phyloP scores from a whole-genome alignment of 495 filamentous ascomycete genomes.

The Penicillium daleae region DNA sequence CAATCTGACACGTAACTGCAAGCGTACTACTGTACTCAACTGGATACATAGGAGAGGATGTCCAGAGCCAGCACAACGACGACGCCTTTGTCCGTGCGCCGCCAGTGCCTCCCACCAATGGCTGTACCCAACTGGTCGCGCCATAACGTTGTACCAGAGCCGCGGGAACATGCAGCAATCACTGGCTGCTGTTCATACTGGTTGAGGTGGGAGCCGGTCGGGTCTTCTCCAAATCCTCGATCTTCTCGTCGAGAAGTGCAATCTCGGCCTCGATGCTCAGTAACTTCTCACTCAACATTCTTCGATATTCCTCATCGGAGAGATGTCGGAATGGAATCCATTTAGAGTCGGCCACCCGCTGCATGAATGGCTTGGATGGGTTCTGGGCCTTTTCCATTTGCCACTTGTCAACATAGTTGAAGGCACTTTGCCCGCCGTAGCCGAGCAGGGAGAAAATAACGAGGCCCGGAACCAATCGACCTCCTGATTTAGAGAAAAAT shows the following conservation, averaged over 20 bases:
- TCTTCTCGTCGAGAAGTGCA: slow-evolving; percentile 82
- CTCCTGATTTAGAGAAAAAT: slow-evolving; percentile 33
- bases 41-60: neutral
- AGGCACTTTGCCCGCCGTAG: slow-evolving; percentile 60
- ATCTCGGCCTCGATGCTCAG: slow-evolving; percentile 83
- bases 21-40: neutral
- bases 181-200: slow-evolving; percentile 11
- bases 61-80: neutral
- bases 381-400: slow-evolving; percentile 42
- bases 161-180: slow-evolving; percentile 5
- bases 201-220: slow-evolving; percentile 16
- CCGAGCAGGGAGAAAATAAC: slow-evolving; percentile 68
- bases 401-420: slow-evolving; percentile 57
- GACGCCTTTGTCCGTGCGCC: slow-evolving; percentile 28
- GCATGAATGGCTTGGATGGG: slow-evolving; percentile 45
- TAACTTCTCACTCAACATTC: slow-evolving; percentile 75
- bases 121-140: slow-evolving; percentile 11
- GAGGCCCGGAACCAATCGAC: slow-evolving; percentile 59
- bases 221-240: slow-evolving; percentile 55
- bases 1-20: slow-evolving; percentile 13
- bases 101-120: slow-evolving; percentile 17
- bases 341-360: slow-evolving; percentile 63
- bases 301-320: slow-evolving; percentile 77
- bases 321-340: slow-evolving; percentile 82
- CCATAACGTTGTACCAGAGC: slow-evolving; percentile 16